Conservation (phyloP, 805 yeast species). For the Clavispora carvajalis region DNA sequence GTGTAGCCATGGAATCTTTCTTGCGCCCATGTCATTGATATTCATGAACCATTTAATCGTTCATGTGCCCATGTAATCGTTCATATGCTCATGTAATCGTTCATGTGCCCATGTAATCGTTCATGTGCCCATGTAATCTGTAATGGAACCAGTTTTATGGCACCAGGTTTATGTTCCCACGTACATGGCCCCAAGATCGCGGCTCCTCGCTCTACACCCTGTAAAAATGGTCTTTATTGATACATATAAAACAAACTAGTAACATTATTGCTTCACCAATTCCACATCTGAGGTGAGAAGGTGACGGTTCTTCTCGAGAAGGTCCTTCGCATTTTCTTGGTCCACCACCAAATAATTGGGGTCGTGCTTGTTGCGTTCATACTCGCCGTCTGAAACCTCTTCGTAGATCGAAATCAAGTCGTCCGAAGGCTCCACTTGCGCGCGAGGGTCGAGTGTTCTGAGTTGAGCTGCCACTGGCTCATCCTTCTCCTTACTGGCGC, state of each 20-base stretch:
- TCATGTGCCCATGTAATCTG: no score
- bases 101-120: no score
- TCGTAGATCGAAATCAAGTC: conserved; percentile 32
- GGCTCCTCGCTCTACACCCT: no score
- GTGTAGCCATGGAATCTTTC: no score
- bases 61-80: no score
- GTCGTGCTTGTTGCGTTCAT: conserved; percentile 38
- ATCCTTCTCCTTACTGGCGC: conserved; percentile 1
- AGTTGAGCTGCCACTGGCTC: conserved; percentile 9
- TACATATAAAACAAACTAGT: neutral
- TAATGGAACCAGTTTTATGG: no score
- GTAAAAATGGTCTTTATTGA: neutral
- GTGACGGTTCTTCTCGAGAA: neutral
- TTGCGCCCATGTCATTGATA: no score
- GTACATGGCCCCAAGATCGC: no score
- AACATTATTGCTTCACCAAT: neutral
- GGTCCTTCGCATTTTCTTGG: conserved; percentile 10
- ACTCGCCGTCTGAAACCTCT: conserved; percentile 46
- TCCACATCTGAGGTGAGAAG: neutral
- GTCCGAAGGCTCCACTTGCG: conserved; percentile 5
- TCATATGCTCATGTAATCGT: no score
- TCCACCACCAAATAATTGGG: conserved; percentile 44
- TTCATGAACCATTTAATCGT: no score
- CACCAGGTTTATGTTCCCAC: no score
- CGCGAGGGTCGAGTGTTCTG: neutral